A percentile compares a stretch with the other conserved stretches of the same genome.
phyloP scores from a whole-genome alignment of 177 flowering plant genomes.

The Vitis hybrid region DNA sequence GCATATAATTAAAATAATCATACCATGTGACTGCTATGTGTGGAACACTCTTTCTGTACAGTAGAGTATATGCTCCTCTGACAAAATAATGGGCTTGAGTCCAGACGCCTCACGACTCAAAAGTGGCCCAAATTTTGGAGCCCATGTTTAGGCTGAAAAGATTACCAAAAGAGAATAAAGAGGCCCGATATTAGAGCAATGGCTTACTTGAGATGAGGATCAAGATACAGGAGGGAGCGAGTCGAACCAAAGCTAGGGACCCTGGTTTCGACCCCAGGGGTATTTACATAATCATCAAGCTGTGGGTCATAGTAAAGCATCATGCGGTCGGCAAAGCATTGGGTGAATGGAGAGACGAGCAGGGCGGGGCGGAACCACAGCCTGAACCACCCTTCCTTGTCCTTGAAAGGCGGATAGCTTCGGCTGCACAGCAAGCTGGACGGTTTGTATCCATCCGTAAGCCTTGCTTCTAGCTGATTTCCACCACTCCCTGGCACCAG shows the following conservation, averaged over 20 bases:
- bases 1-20: too few species aligned
- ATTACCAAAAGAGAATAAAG: neutral
- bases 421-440: slow-evolving; percentile 50
- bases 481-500: slow-evolving; percentile 88
- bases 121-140: too few species aligned
- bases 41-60: too few species aligned
- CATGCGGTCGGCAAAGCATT: slow-evolving; percentile 83
- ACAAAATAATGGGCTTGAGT: too few species aligned
- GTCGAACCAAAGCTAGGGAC: slow-evolving; percentile 75
- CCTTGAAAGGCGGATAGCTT: slow-evolving; percentile 36
- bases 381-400: slow-evolving; percentile 67
- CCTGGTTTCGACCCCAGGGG: slow-evolving; percentile 78
- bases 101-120: too few species aligned
- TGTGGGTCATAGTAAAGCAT: slow-evolving; percentile 55
- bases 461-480: slow-evolving; percentile 82
- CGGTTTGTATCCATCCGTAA: slow-evolving; percentile 57
- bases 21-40: too few species aligned
- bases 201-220: slow-evolving; percentile 77
- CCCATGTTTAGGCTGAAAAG: neutral
- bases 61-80: too few species aligned
- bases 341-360: slow-evolving; percentile 58
- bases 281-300: slow-evolving; percentile 65
- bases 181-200: neutral
- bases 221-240: slow-evolving; percentile 60
- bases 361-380: slow-evolving; percentile 82